These are phyloP conservation scores for Oligophagozyma castellii DNA, from an alignment of 1,139 yeast species.

Conservation along the genomic window DNA sequence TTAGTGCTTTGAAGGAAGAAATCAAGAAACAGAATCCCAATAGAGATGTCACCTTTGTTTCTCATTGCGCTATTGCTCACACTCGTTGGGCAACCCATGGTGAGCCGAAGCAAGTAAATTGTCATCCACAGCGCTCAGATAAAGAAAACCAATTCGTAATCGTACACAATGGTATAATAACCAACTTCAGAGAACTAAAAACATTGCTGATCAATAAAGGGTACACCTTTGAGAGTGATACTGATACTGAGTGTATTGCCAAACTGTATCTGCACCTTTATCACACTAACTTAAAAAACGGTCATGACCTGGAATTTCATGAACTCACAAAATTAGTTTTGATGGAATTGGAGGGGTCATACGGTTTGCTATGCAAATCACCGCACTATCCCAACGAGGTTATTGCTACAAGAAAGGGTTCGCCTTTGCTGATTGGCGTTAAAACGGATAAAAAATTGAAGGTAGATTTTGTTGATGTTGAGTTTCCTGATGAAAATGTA, in stretches of 20 bases:
- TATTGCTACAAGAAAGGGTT: slow-evolving; percentile 95
- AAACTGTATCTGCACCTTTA: slow-evolving; percentile 84
- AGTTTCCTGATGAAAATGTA: slow-evolving; percentile 56
- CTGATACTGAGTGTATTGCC: slow-evolving; percentile 97
- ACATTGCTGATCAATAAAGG: slow-evolving; percentile 74
- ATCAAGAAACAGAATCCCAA: slow-evolving; percentile 43
- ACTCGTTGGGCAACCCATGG: slow-evolving; percentile 99
- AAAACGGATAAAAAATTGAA: slow-evolving; percentile 89
- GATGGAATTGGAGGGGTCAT: slow-evolving; percentile 92
- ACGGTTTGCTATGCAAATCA: slow-evolving; percentile 88
- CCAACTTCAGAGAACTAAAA: slow-evolving; percentile 84
- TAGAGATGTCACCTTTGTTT: slow-evolving; percentile 51
- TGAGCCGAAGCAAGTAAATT: slow-evolving; percentile 69
- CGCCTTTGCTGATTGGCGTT: slow-evolving; percentile 94
- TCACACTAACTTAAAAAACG: slow-evolving; percentile 58
- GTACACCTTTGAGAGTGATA: slow-evolving; percentile 73
- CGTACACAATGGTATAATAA: slow-evolving; percentile 96
- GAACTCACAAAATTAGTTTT: slow-evolving; percentile 87
- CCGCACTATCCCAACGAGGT: slow-evolving; percentile 90
- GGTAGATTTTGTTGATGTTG: slow-evolving; percentile 97
- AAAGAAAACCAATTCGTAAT: slow-evolving; percentile 69
- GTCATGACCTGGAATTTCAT: slow-evolving; percentile 68
- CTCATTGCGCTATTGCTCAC: slow-evolving; percentile 95
- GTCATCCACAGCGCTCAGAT: slow-evolving; percentile 95
- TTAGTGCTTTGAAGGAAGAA: slow-evolving; percentile 60